Evolutionary conservation across 768 basidiomycete genomes (phyloP).

Genomic region (Lactifluus rugatus): DNA sequence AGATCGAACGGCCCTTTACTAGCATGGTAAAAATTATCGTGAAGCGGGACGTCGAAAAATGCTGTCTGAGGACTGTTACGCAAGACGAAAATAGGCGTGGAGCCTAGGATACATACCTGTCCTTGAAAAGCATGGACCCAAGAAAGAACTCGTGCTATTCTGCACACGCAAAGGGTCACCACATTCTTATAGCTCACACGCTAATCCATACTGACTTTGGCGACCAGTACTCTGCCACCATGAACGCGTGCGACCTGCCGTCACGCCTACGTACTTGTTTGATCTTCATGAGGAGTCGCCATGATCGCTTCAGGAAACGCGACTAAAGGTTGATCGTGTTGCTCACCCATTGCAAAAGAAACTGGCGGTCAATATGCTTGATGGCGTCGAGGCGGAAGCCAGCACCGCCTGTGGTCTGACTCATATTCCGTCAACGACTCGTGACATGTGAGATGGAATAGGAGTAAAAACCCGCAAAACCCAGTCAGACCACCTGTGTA

Average conservation of each 20-base stretch:
- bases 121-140: conserved; percentile 57
- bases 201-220: conserved; percentile 38
- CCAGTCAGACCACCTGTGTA: conserved; percentile 73
- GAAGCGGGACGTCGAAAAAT: conserved; percentile 88
- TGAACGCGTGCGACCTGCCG: conserved; percentile 46
- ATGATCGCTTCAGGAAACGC: not conserved
- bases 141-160: conserved; percentile 33
- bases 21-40: conserved; percentile 73
- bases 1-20: conserved; percentile 73
- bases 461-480: conserved; percentile 39
- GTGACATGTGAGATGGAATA: not conserved
- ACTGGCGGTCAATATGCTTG: conserved; percentile 74
- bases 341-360: conserved; percentile 61
- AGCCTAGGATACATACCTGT: conserved; percentile 35
- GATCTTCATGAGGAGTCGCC: conserved; percentile 32
- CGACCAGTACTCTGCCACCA: conserved; percentile 78
- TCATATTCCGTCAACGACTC: not conserved
- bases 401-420: conserved; percentile 52
- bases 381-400: conserved; percentile 89
- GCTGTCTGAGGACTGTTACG: conserved; percentile 43
- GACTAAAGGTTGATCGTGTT: not conserved
- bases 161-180: conserved; percentile 32
- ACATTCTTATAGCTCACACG: not conserved
- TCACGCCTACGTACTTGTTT: conserved; percentile 38
- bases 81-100: not conserved